Evolutionary conservation across 163 green algal genomes (phyloP), one percentile per base, ranked within the genome.

Genomic region (Chloromonas sp.): DNA sequence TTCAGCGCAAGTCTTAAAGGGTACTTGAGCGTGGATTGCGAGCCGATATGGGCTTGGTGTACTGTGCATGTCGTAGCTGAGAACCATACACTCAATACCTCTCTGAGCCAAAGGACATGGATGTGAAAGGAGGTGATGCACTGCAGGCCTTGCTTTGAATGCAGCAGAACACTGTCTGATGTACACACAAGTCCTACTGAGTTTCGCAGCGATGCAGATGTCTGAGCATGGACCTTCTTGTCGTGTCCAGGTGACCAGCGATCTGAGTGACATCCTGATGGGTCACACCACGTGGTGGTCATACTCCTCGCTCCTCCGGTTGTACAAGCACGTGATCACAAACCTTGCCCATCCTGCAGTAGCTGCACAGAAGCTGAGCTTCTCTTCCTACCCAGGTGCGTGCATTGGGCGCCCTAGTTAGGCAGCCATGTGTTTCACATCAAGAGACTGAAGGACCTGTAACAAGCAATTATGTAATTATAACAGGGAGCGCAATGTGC

Each of bases 241-340:
- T n/a, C 78, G 62, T 58, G 81, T 1, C 66, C 79, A 94, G 88
- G 85, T 93, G 11, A 90, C 88, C 1, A 84, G 84, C 8, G 88
- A 90, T 81, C 85, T 94, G 57, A 82, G 71, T 13, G 89, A 96
- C 79, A 70, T 96, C 14, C 91, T 91, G 0, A 86, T 96, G 78
- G 89, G 87, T 0, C 93, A 96, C 82, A 85, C 86, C 62, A 95
- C 91, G 0, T 96, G 93, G 93, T 94, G 93, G 88, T 90, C 82
- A 36, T 96, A 90, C 86, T 89, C 86, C 2, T 82, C 83, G 77
- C 91, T 94, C 86, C 86, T 90, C 13, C 89, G 91, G 3, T 81
- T 95, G 1, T 95, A 93, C 91, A 96, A 96, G 86, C 92, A 96
- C 86, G 94, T 94, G 87, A 81, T 83, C 36, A 86, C 94, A 14